Percentiles rank a stretch among this genome's conserved stretches.
Evolutionary conservation across 352 stramenopile genomes (phyloP).

Genomic region (Halophytophthora batemanensis): DNA sequence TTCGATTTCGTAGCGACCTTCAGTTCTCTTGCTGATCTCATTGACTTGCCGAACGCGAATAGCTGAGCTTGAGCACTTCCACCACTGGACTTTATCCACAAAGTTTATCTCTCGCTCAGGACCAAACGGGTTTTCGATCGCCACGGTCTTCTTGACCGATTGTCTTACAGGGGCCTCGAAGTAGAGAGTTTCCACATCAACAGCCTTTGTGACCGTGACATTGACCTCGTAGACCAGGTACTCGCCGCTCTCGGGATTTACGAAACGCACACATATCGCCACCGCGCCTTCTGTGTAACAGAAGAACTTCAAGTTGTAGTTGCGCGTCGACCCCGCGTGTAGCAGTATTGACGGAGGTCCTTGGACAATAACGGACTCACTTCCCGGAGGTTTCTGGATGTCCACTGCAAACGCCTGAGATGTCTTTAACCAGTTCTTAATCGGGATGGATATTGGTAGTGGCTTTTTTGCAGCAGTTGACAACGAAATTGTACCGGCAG

Average conservation of each 20-base stretch:
- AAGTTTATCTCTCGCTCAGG: slow-evolving; percentile 48
- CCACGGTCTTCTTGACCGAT: slow-evolving; percentile 69
- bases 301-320: slow-evolving; percentile 88
- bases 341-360: slow-evolving; percentile 72
- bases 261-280: slow-evolving; percentile 67
- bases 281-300: slow-evolving; percentile 78
- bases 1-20: slow-evolving; percentile 89
- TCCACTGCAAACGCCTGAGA: slow-evolving; percentile 79
- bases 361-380: slow-evolving; percentile 54
- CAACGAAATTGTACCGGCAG: slow-evolving; percentile 33
- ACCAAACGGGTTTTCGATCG: slow-evolving; percentile 90
- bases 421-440: slow-evolving; percentile 89
- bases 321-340: slow-evolving; percentile 43
- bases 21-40: slow-evolving; percentile 60
- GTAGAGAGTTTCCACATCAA: slow-evolving; percentile 72
- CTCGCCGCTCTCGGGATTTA: slow-evolving; percentile 79
- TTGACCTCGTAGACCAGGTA: slow-evolving; percentile 73
- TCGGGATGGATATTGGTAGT: slow-evolving; percentile 54
- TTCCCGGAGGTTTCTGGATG: slow-evolving; percentile 38
- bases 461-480: slow-evolving; percentile 80
- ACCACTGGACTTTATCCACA: slow-evolving; percentile 64
- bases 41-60: slow-evolving; percentile 71
- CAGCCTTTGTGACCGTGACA: slow-evolving; percentile 53
- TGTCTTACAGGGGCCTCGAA: slow-evolving; percentile 87
- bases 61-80: slow-evolving; percentile 71